A percentile compares a stretch with the other conserved stretches of the same genome.
Conservation (phyloP, 345 rosid genomes). For the Melaleuca quinquenervia region DNA sequence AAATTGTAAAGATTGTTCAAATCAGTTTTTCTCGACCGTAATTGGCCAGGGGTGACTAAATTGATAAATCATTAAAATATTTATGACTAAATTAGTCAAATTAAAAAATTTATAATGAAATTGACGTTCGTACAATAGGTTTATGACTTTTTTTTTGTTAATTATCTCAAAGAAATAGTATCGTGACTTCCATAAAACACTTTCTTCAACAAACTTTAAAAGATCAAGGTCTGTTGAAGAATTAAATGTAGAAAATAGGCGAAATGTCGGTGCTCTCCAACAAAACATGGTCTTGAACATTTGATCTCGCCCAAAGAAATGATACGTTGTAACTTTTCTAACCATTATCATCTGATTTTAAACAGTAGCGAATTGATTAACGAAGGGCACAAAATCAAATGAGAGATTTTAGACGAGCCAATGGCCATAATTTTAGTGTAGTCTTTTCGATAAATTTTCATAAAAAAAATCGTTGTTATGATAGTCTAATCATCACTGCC, state of each 20-base stretch:
- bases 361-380: background rate
- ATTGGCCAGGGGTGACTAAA: background rate
- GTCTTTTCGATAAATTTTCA: too few species aligned
- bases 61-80: background rate
- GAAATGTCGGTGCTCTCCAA: too few species aligned
- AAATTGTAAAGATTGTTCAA: too few species aligned
- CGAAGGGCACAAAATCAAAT: background rate
- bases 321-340: background rate
- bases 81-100: fast-evolving
- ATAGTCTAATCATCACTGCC: fast-evolving
- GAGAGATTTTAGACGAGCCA: background rate
- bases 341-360: background rate
- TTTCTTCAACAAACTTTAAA: background rate
- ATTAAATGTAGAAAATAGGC: too few species aligned
- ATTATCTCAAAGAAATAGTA: background rate
- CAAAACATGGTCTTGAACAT: too few species aligned
- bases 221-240: background rate
- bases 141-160: background rate
- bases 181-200: background rate
- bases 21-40: fast-evolving
- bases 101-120: background rate
- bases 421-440: background rate
- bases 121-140: background rate
- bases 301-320: background rate
- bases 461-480: fast-evolving